Evolutionary conservation across 306 rosid species (phyloP), one percentile per base, ranked within the genome.

Genomic region (Cyclanthera cordifolia): DNA sequence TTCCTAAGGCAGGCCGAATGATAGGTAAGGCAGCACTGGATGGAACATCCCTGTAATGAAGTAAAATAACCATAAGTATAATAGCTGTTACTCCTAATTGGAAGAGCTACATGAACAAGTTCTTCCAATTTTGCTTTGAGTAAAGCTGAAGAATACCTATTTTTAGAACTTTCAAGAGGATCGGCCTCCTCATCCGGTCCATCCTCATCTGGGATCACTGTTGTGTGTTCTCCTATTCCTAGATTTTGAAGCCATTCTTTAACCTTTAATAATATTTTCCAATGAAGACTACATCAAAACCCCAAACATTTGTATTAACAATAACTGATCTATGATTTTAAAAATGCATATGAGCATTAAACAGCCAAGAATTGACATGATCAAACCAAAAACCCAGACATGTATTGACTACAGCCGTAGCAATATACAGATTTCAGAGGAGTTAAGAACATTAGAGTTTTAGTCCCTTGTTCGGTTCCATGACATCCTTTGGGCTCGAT

Each of bases 171-270:
- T 81, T 85, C 99, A 21, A 90, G 24, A 49, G 84, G 85, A 68
- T 80, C 81, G 41, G 86, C 45, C 73, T 88, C 99, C 27, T 94
- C 97, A 20, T 90, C 95, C 8, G 76, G 78, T 34, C 75, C 91
- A 74, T 93, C 99, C 19, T 94, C 96, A 20, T 88, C 98, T 47
- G 83, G 99, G 72, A 66, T 86, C 73, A 85, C 81, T 9, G 85
- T 65, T 11, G 79, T 65, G 67, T 88, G 80, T 60, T 93, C 99
- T 78, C 91, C 99, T 53, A 94, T 90, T 94, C 99, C 99, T 94
- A 94, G 99, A 90, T 90, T 94, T 87, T 88, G 95, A 88, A 94
- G 99, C 99, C 99, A 94, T 86, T 94, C 99, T 94, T 90, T 94
- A 88, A 94, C 99, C 99, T 94, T 86, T 82, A 85, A 87, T 90